phyloP scores from a whole-genome alignment of 108 stramenopile species.

The Phaeodactylum tricornutum region DNA sequence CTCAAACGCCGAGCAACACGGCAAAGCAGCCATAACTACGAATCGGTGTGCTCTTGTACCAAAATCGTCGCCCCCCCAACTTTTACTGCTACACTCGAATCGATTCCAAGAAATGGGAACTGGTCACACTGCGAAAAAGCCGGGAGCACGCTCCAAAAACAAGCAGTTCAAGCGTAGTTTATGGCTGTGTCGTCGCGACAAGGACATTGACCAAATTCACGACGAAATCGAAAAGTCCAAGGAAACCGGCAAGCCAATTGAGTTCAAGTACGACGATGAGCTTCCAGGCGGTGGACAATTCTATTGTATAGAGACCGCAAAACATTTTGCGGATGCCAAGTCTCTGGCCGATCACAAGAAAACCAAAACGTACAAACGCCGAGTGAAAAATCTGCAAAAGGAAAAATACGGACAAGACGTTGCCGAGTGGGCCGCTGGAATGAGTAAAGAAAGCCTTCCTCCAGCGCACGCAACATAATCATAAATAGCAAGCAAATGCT shows the following conservation, averaged over 20 bases:
- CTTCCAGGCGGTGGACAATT: conserved; percentile 97
- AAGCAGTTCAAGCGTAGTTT: conserved; percentile 82
- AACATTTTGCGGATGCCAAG: conserved; percentile 89
- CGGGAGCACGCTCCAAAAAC: conserved; percentile 66
- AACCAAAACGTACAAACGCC: conserved; percentile 78
- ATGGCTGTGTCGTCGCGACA: conserved; percentile 72
- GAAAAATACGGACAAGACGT: conserved; percentile 74
- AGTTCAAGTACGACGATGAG: conserved; percentile 92
- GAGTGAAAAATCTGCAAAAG: conserved; percentile 85
- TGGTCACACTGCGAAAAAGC: conserved; percentile 48
- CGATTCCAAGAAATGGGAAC: too few species aligned
- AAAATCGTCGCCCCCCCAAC: too few species aligned
- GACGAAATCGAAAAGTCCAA: conserved; percentile 85
- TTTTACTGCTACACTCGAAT: too few species aligned
- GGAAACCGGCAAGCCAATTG: conserved; percentile 43
- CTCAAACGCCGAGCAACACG: too few species aligned
- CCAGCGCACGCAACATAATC: conserved; percentile 50
- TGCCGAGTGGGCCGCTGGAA: conserved; percentile 78
- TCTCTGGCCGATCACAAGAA: conserved; percentile 89
- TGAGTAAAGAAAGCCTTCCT: conserved; percentile 80
- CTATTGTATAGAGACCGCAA: conserved; percentile 91
- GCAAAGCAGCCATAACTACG: too few species aligned
- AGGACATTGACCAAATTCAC: conserved; percentile 96
- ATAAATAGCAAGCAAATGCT: too few species aligned
- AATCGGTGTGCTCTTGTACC: too few species aligned